These are phyloP conservation scores for Myrica gale DNA, from an alignment of 306 rosid genomes.

Conservation along the genomic window DNA sequence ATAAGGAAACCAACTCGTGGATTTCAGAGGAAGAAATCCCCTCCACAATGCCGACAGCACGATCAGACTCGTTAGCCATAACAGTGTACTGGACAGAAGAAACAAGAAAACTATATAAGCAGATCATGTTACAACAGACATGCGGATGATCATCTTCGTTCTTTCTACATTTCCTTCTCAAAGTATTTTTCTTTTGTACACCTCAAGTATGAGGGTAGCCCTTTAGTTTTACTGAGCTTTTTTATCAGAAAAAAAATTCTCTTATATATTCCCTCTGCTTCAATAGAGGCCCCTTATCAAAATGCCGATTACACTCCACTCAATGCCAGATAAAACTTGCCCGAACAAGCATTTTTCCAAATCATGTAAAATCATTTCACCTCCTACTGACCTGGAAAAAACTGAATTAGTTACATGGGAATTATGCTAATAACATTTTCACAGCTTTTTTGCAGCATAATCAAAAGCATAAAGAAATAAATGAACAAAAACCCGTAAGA, in stretches of 20 bases:
- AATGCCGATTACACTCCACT: neutral
- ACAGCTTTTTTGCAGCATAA: neutral
- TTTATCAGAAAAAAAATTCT: too few relatives aligned
- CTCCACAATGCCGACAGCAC: conserved; percentile 84
- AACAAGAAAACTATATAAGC: neutral
- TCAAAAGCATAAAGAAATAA: neutral
- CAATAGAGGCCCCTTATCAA: neutral
- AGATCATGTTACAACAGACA: neutral
- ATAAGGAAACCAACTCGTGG: conserved; percentile 71
- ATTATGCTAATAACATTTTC: neutral
- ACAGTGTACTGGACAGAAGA: conserved; percentile 53
- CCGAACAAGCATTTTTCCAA: neutral
- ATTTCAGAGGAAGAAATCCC: conserved; percentile 65
- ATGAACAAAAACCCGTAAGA: neutral
- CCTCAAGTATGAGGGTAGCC: neutral
- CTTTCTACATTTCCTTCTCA: neutral
- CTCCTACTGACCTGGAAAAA: neutral
- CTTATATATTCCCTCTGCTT: neutral
- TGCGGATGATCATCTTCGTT: neutral
- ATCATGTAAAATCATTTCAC: neutral
- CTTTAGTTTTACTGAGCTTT: too few relatives aligned
- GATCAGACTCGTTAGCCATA: conserved; percentile 90
- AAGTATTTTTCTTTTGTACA: neutral
- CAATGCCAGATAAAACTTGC: neutral
- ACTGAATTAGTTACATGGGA: neutral